These are phyloP conservation scores for Trichoderma asperellum DNA, from an alignment of 2,329 filamentous ascomycete species.

Conservation along the genomic window DNA sequence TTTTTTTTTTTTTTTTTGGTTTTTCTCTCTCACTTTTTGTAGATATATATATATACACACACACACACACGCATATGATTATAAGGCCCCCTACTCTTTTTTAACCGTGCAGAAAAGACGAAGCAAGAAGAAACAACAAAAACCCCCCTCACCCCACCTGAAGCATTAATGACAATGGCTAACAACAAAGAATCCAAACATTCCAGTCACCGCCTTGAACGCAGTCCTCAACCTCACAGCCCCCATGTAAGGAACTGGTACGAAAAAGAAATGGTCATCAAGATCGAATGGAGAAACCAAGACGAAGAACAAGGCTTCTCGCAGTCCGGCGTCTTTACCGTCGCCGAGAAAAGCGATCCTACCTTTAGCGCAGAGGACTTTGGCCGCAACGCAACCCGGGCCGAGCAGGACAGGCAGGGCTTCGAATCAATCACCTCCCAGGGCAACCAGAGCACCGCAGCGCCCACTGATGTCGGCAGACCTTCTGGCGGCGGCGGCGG, in stretches of 20 bases:
- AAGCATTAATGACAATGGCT: neutral
- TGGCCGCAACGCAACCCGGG: neutral
- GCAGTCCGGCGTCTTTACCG: slow-evolving; percentile 33
- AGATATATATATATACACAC: neutral
- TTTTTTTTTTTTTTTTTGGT: neutral
- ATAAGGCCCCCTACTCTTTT: neutral
- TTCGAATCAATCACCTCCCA: neutral
- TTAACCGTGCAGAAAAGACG: neutral
- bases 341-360: neutral
- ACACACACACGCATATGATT: neutral
- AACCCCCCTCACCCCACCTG: neutral
- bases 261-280: slow-evolving; percentile 27
- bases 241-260: neutral
- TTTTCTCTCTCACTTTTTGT: neutral
- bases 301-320: slow-evolving; percentile 9
- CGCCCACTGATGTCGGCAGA: neutral
- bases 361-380: neutral
- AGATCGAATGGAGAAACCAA: slow-evolving; percentile 29
- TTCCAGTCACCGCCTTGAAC: neutral
- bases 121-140: neutral
- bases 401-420: neutral
- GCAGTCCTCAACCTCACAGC: slow-evolving; percentile 5
- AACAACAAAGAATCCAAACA: neutral
- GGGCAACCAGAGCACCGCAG: neutral
- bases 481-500: slow-evolving; percentile 32